Evolutionary conservation across 2,329 filamentous ascomycete genomes (phyloP), one percentile per base, ranked within the genome.

Genomic region (Coniochaeta pulveracea): DNA sequence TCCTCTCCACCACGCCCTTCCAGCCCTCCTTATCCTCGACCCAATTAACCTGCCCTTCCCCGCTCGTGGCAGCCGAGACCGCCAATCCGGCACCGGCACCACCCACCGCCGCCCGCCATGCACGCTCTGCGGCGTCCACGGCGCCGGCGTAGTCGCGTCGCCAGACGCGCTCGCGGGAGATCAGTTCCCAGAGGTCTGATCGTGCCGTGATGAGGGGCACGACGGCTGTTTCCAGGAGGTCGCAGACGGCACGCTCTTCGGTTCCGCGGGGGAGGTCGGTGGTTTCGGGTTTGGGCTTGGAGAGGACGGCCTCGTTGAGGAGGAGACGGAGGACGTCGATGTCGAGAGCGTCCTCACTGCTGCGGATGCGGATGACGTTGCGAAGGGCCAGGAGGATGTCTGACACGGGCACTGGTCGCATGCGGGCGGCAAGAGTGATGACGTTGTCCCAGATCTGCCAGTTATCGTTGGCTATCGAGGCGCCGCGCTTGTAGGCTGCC

Each of bases 391-490:
- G 66, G 19, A 94, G 61, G 33, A 94, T 73, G 40, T 95, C 85
- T 1, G 64, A 55, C 49, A 85, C 77, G 1, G 80, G 75, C 0
- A 84, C 80, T 0, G 89, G 88, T 1, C 67, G 69, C 18, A 91
- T 71, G 2, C 85, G 82, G 0, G 83, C 75, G 0, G 84, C 81
- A 15, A 96, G 78, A 0, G 86, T 91, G 37, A 98, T 72, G 11
- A 96, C 80, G 47, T 98, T 98, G 51, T 93, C 85, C 89, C 89
- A 96, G 54, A 98, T 95, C 45, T 85, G 78, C 70, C 81, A 84
- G 58, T 89, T 89, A 46, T 86, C 79, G 54, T 85, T 72, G 33
- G 93, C 85, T 16, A 94, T 72, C 4, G 73, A 70, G 1, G 88
- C 85, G 8, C 88, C 91, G 41, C 83, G 80, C 51, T 93, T 91